phyloP scores from a whole-genome alignment of 805 yeast genomes.

The Wickerhamiella musiphila region DNA sequence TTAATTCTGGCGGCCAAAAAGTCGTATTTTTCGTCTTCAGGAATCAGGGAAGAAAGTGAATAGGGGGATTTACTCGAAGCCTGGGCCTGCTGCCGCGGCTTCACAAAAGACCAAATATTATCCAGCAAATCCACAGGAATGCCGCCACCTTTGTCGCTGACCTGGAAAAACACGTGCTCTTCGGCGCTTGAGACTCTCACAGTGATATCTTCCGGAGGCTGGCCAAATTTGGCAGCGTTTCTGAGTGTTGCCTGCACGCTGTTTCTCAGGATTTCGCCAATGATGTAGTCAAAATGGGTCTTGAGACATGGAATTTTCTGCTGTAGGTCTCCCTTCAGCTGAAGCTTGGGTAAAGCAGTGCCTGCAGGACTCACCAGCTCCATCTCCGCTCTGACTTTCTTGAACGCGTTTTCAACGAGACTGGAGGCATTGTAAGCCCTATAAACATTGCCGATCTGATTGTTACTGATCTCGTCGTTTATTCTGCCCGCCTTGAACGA shows the following conservation, averaged over 20 bases:
- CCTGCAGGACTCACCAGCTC: constrained; percentile 31
- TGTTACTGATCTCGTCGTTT: constrained; percentile 24
- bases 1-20: too few species aligned
- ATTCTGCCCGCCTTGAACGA: constrained; percentile 34
- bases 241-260: constrained; percentile 45
- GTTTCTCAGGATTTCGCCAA: constrained; percentile 79
- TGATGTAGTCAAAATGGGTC: constrained; percentile 68
- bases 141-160: constrained; percentile 89
- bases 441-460: constrained; percentile 56
- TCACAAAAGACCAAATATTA: constrained; percentile 74
- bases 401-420: constrained; percentile 32
- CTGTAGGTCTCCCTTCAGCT: constrained; percentile 55
- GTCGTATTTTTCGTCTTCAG: not conserved
- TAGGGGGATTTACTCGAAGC: too few species aligned
- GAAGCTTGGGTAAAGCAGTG: constrained; percentile 50
- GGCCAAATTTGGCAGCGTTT: not conserved
- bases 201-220: constrained; percentile 41
- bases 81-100: constrained; percentile 10
- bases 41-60: not conserved
- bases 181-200: constrained; percentile 54
- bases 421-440: constrained; percentile 59
- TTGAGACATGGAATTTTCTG: constrained; percentile 66
- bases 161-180: constrained; percentile 53
- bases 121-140: constrained; percentile 39
- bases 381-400: constrained; percentile 15